Base-by-base conservation (phyloP, 495 filamentous ascomycete species). In the Xylaria telfairii region DNA sequence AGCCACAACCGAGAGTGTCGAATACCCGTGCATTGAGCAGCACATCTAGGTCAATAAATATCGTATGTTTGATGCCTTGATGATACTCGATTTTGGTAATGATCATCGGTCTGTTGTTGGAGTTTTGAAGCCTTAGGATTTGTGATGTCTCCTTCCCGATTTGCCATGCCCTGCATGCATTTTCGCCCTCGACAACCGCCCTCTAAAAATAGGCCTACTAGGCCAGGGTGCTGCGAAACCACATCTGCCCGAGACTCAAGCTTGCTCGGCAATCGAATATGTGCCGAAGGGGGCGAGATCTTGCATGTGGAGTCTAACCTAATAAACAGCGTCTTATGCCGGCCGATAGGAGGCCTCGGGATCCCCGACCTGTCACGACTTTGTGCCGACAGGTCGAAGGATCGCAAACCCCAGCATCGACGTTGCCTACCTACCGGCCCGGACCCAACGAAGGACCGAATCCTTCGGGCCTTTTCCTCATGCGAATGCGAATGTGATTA, bases 71-170 rank as follows among this genome's bases (percentile, higher is more conserved):
- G 9, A 3, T 12, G n/a, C 61, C 28, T 1, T 66, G 28, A 28
- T 1, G 44, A 3, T 21, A 28, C 4, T 61, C 41, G 41, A 10
- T 61, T 60, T 26, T 49, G 56, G 54, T 17, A 69, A 61, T 24
- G 67, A 69, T 69, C 54, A 34, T 49, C 67, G 5, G 2, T 49
- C 1, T n/a, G 5, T 42, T 54, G 63, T 54, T 39, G 26, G 26
- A 7, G 15, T 30, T 15, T 30, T 37, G 30, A 28, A n/a, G 49
- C 57, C 28, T 30, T 26, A 26, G 24, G 44, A 15, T 24, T 4
- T 30, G 37, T 21, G 17, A 30, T 67, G 49, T 37, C 65, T 67
- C 65, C 65, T 67, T 67, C 65, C 65, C 15, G 34, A 67, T 67
- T 67, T 24, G 65, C 65, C 6, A 30, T 67, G 9, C 0, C 12